Evolutionary conservation across 1,284 basidiomycete species (phyloP), one percentile per base, ranked within the genome.

Genomic region (Peniophora sp.): DNA sequence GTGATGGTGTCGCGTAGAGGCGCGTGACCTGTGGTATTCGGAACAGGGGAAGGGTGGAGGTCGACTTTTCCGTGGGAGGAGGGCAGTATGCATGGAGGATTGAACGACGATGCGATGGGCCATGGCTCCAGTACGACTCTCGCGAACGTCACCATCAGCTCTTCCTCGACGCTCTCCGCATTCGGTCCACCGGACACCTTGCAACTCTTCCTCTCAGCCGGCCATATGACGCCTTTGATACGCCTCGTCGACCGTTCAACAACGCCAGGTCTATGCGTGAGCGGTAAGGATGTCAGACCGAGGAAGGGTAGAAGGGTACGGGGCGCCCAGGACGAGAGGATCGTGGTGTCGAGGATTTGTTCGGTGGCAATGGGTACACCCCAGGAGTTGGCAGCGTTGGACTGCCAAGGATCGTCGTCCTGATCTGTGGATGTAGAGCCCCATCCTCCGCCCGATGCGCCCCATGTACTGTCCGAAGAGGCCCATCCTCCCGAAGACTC

Each of bases 1-100:
- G 69, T 73, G 56, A 87, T 83, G 32, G 65, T 70, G 55, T 85
- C 77, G 47, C 67, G 71, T 45, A 65, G 62, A 3, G 78, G 71
- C 55, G 83, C 68, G 57, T 83, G 77, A 11, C 67, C 35, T 36
- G 47, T 35, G 41, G 16, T 46, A 47, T 10, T 16, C 34, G 45
- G 22, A 27, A 10, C 50, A 19, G 39, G 27, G 44, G 32, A n/a
- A 41, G 3, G n/a, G 19, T 19, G 22, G 27, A 32, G 27, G 27
- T 32, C 27, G 44, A 24, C 2, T 48, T 55, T 16, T 47, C 41
- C 0, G 56, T 43, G 45, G 23, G 50, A 19, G 23, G 34, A 6
- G 50, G 55, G 52, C 51, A 74, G 64, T 49, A 83, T 72, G 51
- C 59, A 53, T 47, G 72, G 63, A 52, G 64, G 53, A 47, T 61